Percentiles rank a stretch among this genome's conserved stretches.
Conservation (phyloP, 2,329 filamentous ascomycete genomes). For the Ploettnerulaceae sp. region DNA sequence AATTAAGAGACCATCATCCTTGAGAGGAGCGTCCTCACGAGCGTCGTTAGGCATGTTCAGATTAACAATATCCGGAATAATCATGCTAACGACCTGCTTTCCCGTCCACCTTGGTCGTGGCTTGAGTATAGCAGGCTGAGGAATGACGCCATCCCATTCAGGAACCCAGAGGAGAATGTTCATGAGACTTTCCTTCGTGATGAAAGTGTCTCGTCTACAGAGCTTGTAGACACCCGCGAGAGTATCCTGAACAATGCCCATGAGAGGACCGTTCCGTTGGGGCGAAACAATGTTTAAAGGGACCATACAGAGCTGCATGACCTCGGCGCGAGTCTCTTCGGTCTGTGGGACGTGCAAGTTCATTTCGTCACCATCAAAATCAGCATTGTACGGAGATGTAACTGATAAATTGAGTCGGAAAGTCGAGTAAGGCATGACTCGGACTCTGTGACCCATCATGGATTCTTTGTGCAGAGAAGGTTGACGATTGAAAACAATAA, state of each 20-base stretch:
- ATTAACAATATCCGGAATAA: conserved; percentile 83
- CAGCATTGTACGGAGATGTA: conserved; percentile 97
- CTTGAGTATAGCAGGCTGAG: conserved; percentile 88
- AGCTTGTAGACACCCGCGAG: conserved; percentile 97
- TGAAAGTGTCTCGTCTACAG: conserved; percentile 84
- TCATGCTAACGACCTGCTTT: conserved; percentile 94
- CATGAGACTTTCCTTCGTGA: conserved; percentile 90
- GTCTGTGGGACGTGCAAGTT: conserved; percentile 98
- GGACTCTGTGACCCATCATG: conserved; percentile 98
- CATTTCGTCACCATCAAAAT: conserved; percentile 99
- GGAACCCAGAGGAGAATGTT: conserved; percentile 97
- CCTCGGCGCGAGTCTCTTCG: conserved; percentile 92
- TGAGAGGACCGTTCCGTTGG: conserved; percentile 91
- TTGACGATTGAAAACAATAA: conserved; percentile 99
- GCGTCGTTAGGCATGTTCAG: conserved; percentile 62
- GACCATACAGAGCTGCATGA: conserved; percentile 94
- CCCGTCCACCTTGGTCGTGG: conserved; percentile 93
- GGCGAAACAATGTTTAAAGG: conserved; percentile 97
- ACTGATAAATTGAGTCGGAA: conserved; percentile 97
- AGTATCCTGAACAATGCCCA: conserved; percentile 99
- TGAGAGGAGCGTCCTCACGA: conserved; percentile 54
- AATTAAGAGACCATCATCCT: conserved; percentile 76
- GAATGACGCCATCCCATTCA: conserved; percentile 93
- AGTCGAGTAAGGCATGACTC: conserved; percentile 98
- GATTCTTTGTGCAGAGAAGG: conserved; percentile 99